phyloP scores from a whole-genome alignment of 1,284 basidiomycete genomes.

The Acaromyces ingoldii region DNA sequence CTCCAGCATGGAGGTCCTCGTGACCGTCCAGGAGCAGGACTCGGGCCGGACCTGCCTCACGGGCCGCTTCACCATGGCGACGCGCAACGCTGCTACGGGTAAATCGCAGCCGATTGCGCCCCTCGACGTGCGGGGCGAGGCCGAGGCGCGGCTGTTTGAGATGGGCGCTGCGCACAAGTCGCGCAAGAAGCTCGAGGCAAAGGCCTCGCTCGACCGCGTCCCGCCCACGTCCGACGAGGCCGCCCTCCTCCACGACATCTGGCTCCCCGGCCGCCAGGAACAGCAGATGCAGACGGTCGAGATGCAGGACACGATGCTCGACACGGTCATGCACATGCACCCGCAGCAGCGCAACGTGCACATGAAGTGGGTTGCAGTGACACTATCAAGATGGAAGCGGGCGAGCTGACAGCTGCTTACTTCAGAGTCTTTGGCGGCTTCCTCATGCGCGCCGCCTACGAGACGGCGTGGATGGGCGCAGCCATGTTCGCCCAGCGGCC shows the following conservation, averaged over 20 bases:
- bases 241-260: conserved; percentile 45
- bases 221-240: conserved; percentile 52
- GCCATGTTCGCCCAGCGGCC: conserved; percentile 43
- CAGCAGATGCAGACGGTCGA: background rate
- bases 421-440: conserved; percentile 33
- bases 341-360: conserved; percentile 43
- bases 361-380: conserved; percentile 12
- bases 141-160: conserved; percentile 41
- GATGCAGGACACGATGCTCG: conserved; percentile 11
- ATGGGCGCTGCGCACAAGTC: conserved; percentile 48
- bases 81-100: conserved; percentile 34
- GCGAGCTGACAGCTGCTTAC: too few relatives aligned
- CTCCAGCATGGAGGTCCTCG: conserved; percentile 51
- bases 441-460: conserved; percentile 48
- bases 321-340: conserved; percentile 44
- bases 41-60: conserved; percentile 46
- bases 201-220: conserved; percentile 33
- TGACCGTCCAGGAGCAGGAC: conserved; percentile 46
- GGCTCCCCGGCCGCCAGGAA: conserved; percentile 24
- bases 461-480: conserved; percentile 50
- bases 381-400: too few relatives aligned
- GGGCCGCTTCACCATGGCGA: conserved; percentile 52
- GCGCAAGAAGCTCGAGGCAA: conserved; percentile 37
- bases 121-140: conserved; percentile 33
- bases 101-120: conserved; percentile 40